phyloP scores from a whole-genome alignment of 768 basidiomycete species.

The Russula ochroleuca region DNA sequence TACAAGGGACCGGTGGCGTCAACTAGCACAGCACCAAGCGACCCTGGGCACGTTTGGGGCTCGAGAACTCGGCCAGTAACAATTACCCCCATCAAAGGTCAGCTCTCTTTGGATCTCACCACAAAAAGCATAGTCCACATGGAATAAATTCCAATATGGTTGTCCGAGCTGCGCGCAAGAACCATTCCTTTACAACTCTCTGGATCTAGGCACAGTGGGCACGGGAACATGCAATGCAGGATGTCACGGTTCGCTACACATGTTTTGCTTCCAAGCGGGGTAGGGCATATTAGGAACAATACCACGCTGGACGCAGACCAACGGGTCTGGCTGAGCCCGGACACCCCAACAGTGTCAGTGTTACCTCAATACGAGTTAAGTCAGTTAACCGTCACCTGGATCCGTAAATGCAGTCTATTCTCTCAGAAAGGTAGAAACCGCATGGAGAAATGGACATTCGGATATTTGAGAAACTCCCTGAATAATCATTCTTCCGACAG shows the following conservation, averaged over 20 bases:
- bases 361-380: neutral
- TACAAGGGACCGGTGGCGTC: neutral
- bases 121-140: neutral
- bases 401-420: neutral
- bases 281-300: neutral
- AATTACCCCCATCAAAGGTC: neutral
- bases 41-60: neutral
- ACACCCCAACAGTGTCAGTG: neutral
- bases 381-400: neutral
- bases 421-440: conserved; percentile 1
- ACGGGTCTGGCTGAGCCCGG: neutral
- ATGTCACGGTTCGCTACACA: neutral
- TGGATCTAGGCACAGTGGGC: neutral
- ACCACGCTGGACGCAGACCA: neutral
- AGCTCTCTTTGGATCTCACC: neutral
- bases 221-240: neutral
- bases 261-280: neutral
- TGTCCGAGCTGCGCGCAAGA: neutral
- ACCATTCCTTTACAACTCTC: neutral
- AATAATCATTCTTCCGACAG: conserved; percentile 2
- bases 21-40: neutral
- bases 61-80: neutral
- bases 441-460: neutral
- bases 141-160: conserved; percentile 7
- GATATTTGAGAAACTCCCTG: neutral